These are phyloP conservation scores for Capillidium heterosporum DNA, from an alignment of 371 early-diverging fungal genomes.

Conservation along the genomic window DNA sequence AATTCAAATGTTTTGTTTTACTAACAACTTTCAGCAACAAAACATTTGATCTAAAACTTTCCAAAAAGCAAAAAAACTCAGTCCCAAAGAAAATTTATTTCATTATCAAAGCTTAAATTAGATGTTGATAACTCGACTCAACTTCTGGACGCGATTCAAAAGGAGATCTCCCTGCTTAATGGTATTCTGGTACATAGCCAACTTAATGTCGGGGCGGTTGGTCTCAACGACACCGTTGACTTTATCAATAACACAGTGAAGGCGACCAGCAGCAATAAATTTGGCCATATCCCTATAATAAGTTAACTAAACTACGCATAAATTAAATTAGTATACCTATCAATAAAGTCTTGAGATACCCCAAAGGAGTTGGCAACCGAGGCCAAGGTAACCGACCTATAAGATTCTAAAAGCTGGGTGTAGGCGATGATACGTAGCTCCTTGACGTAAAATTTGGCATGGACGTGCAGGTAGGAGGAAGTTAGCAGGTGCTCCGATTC, in stretches of 20 bases:
- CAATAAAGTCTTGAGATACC: constrained; percentile 87
- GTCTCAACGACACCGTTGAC: constrained; percentile 95
- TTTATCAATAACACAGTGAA: constrained; percentile 98
- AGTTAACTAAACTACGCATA: not conserved
- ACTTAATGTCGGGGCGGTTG: constrained; percentile 90
- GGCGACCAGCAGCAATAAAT: constrained; percentile 91
- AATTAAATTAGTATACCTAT: constrained; percentile 37
- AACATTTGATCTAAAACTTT: no score
- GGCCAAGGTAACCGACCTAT: constrained; percentile 83
- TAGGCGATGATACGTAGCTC: constrained; percentile 98
- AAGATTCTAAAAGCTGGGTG: constrained; percentile 93
- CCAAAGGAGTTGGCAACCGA: constrained; percentile 97
- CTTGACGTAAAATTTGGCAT: constrained; percentile 79
- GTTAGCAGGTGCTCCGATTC: constrained; percentile 26
- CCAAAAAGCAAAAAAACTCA: no score
- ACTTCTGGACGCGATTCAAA: constrained; percentile 88
- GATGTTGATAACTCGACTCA: constrained; percentile 79
- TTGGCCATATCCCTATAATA: constrained; percentile 67
- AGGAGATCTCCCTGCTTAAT: constrained; percentile 95
- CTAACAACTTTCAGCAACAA: no score
- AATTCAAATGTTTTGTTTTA: no score
- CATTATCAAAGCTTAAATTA: constrained; percentile 11
- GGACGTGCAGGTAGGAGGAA: constrained; percentile 53
- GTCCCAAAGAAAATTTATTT: no score
- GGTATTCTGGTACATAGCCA: constrained; percentile 85